These are phyloP conservation scores for Saccharomycopsis microspora DNA, from an alignment of 805 yeast genomes.

Conservation along the genomic window DNA sequence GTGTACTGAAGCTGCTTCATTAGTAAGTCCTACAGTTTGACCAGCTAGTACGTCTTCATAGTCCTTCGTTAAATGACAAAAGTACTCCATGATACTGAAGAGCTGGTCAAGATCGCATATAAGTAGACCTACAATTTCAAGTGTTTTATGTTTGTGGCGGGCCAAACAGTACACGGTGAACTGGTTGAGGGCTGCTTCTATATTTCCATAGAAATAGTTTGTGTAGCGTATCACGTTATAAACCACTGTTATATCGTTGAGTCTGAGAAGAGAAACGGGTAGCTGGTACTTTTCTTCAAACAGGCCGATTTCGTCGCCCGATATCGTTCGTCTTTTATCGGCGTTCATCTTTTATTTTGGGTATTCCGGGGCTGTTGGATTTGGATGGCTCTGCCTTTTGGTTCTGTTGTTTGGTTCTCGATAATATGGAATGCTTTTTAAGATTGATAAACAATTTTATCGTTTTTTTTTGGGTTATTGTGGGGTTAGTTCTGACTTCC, in stretches of 20 bases:
- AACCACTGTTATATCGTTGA: background rate
- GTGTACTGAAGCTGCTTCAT: background rate
- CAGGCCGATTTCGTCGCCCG: conserved; percentile 1
- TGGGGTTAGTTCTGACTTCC: too few species aligned
- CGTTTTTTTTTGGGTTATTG: too few species aligned
- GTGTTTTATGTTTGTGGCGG: conserved; percentile 11
- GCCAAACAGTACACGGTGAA: conserved; percentile 10
- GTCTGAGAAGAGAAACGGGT: conserved; percentile 1
- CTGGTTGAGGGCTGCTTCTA: conserved; percentile 2
- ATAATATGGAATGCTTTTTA: too few species aligned
- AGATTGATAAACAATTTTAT: too few species aligned
- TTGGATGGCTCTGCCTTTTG: background rate
- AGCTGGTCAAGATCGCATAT: conserved; percentile 13
- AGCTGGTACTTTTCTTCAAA: conserved; percentile 14
- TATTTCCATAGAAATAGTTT: background rate
- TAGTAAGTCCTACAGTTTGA: conserved; percentile 6
- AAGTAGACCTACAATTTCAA: conserved; percentile 8
- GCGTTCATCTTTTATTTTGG: background rate
- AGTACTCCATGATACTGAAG: conserved; percentile 8
- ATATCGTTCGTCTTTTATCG: background rate
- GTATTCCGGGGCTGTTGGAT: background rate
- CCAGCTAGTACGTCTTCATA: conserved; percentile 7
- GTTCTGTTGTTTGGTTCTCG: too few species aligned
- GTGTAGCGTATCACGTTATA: background rate
- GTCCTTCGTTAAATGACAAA: conserved; percentile 6